Percentiles rank a stretch among this genome's conserved stretches.
These are phyloP conservation scores for Saitozyma podzolica DNA, from an alignment of 768 basidiomycete genomes.

Conservation along the genomic window DNA sequence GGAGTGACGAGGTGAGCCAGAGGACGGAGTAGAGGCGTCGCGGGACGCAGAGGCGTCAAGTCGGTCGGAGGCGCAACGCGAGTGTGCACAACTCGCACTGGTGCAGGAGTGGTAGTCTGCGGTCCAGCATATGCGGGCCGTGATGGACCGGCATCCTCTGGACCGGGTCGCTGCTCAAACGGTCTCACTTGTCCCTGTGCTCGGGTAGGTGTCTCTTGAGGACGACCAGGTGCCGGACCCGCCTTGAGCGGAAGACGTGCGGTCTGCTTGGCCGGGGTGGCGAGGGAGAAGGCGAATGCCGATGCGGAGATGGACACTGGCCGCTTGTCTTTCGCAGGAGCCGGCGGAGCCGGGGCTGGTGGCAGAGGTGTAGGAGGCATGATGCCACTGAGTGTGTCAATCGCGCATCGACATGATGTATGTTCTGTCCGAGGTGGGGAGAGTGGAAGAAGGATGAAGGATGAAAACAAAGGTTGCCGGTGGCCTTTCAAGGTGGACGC, in stretches of 20 bases:
- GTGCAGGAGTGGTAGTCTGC: no score
- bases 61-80: no score
- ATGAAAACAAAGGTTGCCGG: no score
- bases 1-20: neutral
- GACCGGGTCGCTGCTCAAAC: no score
- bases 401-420: no score
- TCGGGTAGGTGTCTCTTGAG: neutral
- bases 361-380: slow-evolving; percentile 1
- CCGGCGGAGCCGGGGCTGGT: neutral
- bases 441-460: neutral
- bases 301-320: slow-evolving; percentile 20
- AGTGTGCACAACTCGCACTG: no score
- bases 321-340: slow-evolving; percentile 11
- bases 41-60: no score
- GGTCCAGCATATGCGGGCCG: no score
- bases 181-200: slow-evolving; percentile 4
- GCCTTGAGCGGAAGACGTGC: no score
- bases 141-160: no score
- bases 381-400: no score
- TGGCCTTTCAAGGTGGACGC: no score
- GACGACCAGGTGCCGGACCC: neutral
- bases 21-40: neutral
- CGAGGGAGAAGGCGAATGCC: slow-evolving; percentile 31
- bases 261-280: slow-evolving; percentile 8
- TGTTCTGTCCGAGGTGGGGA: neutral